Evolutionary conservation across 257 asterid species (phyloP).

Genomic region (Salvia miltiorrhiza): DNA sequence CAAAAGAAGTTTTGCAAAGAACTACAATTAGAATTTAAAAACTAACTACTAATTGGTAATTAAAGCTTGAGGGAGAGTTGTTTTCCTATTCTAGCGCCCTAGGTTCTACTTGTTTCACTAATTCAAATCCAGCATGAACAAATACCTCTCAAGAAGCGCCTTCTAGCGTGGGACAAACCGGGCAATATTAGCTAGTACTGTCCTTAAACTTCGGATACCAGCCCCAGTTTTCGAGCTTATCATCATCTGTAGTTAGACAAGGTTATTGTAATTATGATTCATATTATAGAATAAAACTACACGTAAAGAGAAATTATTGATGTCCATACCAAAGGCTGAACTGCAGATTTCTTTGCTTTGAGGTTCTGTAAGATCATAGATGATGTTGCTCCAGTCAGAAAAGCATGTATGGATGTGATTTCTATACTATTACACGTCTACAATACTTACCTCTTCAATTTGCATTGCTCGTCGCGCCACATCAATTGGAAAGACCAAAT

Average conservation of each 20-base stretch:
- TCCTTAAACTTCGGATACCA: constrained; percentile 85
- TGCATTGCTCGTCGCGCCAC: constrained; percentile 98
- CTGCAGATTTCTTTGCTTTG: constrained; percentile 71
- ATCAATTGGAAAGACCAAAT: constrained; percentile 77
- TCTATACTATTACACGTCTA: neutral
- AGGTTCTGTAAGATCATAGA: constrained; percentile 61
- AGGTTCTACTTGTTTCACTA: neutral
- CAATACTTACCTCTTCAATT: constrained; percentile 79
- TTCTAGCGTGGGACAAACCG: constrained; percentile 57
- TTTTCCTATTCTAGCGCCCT: neutral
- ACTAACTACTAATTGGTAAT: neutral
- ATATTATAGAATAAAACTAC: neutral
- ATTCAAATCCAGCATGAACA: constrained; percentile 7
- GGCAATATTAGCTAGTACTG: constrained; percentile 71
- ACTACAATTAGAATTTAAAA: neutral
- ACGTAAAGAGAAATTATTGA: neutral
- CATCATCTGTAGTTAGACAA: constrained; percentile 70
- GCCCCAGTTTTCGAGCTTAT: constrained; percentile 95
- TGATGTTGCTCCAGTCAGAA: constrained; percentile 14
- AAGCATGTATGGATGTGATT: neutral
- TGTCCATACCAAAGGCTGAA: constrained; percentile 79
- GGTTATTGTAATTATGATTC: neutral
- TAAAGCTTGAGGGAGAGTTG: constrained; percentile 5
- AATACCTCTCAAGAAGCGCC: constrained; percentile 19
- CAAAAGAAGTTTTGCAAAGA: neutral